Percentiles rank a stretch among this genome's conserved stretches.
phyloP scores from a whole-genome alignment of 2,329 filamentous ascomycete genomes.

The Fusarium coffeatum region DNA sequence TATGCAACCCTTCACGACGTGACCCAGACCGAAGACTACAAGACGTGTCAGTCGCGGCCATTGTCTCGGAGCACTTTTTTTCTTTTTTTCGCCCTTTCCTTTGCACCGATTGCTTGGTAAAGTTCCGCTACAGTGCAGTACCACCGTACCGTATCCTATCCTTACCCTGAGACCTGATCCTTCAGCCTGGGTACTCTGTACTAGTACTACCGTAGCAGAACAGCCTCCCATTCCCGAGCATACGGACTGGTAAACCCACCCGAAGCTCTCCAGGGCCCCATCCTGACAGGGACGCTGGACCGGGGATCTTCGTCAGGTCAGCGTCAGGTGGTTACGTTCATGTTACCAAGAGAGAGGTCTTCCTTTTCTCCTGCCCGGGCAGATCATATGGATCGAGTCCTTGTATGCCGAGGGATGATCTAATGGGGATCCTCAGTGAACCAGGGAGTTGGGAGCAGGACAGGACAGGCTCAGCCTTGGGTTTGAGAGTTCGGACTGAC shows the following conservation, averaged over 20 bases:
- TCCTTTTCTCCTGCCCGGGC: slow-evolving; percentile 6
- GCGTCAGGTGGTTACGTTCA: slow-evolving; percentile 6
- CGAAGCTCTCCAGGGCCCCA: slow-evolving; percentile 29
- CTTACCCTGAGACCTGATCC: slow-evolving; percentile 20
- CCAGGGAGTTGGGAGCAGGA: not conserved
- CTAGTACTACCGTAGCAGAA: not conserved
- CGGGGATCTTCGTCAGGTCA: slow-evolving; percentile 29
- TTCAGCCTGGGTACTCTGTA: slow-evolving; percentile 23
- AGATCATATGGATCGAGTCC: slow-evolving; percentile 22
- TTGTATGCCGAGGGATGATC: not conserved
- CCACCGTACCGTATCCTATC: not conserved
- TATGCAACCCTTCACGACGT: slow-evolving; percentile 13
- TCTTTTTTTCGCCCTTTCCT: not conserved
- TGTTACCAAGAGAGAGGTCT: slow-evolving; percentile 24
- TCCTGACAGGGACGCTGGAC: slow-evolving; percentile 18
- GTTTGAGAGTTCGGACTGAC: not conserved
- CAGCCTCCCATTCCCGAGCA: slow-evolving; percentile 10
- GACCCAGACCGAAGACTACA: not conserved
- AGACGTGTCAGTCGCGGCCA: not conserved
- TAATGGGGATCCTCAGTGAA: not conserved
- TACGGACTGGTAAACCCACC: slow-evolving; percentile 18
- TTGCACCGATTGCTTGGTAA: slow-evolving; percentile 12
- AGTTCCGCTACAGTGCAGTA: slow-evolving; percentile 16
- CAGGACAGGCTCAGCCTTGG: not conserved
- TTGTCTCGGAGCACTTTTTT: slow-evolving; percentile 31